Conservation (phyloP, 2,329 filamentous ascomycete genomes). For the Fonsecaea erecta region DNA sequence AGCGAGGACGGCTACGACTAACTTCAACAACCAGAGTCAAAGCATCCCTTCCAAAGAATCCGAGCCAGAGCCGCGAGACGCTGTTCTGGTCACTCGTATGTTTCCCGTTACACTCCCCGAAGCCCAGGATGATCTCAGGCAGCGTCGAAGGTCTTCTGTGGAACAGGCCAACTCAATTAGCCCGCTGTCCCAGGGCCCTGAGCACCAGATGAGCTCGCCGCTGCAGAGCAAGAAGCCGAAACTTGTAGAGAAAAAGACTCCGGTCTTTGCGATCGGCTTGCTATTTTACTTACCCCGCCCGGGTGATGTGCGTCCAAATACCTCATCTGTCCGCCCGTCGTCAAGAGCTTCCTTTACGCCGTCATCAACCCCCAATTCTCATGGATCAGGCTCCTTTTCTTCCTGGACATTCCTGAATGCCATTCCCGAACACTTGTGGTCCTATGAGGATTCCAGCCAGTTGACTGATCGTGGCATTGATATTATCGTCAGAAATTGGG, state of each 20-base stretch:
- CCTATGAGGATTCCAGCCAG: conserved; percentile 24
- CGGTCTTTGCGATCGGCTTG: conserved; percentile 64
- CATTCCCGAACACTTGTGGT: conserved; percentile 35
- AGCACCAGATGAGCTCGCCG: conserved; percentile 20
- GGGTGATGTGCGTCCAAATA: conserved; percentile 37
- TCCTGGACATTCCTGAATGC: conserved; percentile 38
- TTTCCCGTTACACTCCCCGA: conserved; percentile 63
- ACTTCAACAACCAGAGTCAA: conserved; percentile 12
- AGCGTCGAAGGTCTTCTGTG: conserved; percentile 27
- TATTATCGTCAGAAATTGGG: conserved; percentile 62
- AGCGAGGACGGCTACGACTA: conserved; percentile 33
- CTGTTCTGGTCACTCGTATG: conserved; percentile 62
- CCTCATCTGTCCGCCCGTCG: conserved; percentile 24
- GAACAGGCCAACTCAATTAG: conserved; percentile 12
- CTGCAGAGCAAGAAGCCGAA: conserved; percentile 48
- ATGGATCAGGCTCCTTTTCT: conserved; percentile 36
- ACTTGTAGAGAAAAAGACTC: conserved; percentile 58
- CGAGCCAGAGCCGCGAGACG: conserved; percentile 49
- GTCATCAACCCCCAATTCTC: conserved; percentile 33
- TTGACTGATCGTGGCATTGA: conserved; percentile 58
- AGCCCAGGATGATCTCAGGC: conserved; percentile 41
- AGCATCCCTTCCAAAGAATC: conserved; percentile 42
- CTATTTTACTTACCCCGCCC: conserved; percentile 58
- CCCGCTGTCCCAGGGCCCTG: conserved; percentile 6
- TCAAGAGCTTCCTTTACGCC: conserved; percentile 29